A percentile compares a stretch with the other conserved stretches of the same genome.
Evolutionary conservation across 2,329 filamentous ascomycete genomes (phyloP).

Genomic region (Lizonia empirigonia): DNA sequence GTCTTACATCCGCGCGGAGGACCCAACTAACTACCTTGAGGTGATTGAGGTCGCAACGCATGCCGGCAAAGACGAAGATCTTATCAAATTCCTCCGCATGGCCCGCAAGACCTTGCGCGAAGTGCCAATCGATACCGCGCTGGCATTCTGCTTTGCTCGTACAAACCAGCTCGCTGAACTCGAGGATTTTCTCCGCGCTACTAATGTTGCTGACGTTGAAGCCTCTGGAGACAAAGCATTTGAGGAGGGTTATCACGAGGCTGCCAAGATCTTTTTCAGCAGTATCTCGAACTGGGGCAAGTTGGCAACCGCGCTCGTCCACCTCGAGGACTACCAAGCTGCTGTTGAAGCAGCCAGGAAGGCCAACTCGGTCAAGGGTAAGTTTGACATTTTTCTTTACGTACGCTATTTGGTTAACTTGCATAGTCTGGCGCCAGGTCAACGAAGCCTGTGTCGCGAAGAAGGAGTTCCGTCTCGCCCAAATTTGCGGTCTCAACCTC

Average conservation of each 20-base stretch:
- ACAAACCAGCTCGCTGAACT: slow-evolving; percentile 90
- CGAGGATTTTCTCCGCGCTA: slow-evolving; percentile 91
- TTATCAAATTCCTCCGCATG: slow-evolving; percentile 97
- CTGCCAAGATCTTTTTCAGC: slow-evolving; percentile 97
- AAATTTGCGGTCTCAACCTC: slow-evolving; percentile 97
- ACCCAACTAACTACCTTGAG: slow-evolving; percentile 90
- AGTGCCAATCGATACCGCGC: slow-evolving; percentile 87
- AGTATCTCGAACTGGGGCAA: slow-evolving; percentile 99
- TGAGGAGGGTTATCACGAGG: slow-evolving; percentile 89
- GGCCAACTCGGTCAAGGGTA: slow-evolving; percentile 89
- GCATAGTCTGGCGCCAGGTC: slow-evolving; percentile 89
- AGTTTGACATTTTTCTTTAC: background rate
- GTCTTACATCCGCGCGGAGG: slow-evolving; percentile 93
- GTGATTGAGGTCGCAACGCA: slow-evolving; percentile 96
- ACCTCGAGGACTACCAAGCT: slow-evolving; percentile 94
- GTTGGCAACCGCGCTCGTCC: slow-evolving; percentile 95
- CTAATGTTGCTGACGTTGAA: slow-evolving; percentile 95
- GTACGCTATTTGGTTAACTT: background rate
- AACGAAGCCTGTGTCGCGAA: slow-evolving; percentile 95
- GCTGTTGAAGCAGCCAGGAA: slow-evolving; percentile 97
- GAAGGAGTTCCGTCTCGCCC: slow-evolving; percentile 98
- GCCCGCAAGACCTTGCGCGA: slow-evolving; percentile 95
- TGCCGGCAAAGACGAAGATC: slow-evolving; percentile 95
- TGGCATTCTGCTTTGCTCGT: slow-evolving; percentile 92
- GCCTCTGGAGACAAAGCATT: slow-evolving; percentile 98